These are phyloP conservation scores for Botrytis sinoallii DNA, from an alignment of 2,329 filamentous ascomycete species.

Conservation along the genomic window DNA sequence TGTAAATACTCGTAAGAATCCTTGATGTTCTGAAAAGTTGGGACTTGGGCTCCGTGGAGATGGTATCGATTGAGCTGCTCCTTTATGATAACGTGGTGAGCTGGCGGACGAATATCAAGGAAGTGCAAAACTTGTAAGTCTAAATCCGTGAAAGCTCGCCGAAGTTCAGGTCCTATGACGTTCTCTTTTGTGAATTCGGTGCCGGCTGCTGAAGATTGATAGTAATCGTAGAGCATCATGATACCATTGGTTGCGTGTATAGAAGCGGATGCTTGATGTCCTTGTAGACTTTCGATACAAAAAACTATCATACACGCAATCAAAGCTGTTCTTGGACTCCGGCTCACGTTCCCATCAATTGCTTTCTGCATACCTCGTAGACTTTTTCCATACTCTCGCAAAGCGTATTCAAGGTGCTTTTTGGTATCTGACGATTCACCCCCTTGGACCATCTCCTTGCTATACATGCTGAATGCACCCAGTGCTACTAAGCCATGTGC, in stretches of 20 bases:
- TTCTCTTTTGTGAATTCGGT: neutral
- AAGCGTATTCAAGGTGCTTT: conserved; percentile 16
- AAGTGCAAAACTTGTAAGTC: conserved; percentile 21
- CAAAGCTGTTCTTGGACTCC: conserved; percentile 14
- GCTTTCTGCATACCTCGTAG: conserved; percentile 14
- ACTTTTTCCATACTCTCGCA: conserved; percentile 17
- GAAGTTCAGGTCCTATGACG: conserved; percentile 3
- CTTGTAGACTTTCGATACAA: conserved; percentile 21
- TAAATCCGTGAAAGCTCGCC: conserved; percentile 1
- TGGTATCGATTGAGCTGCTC: neutral
- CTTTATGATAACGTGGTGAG: neutral
- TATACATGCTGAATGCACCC: conserved; percentile 22
- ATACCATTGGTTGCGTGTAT: conserved; percentile 14
- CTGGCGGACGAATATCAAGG: conserved; percentile 1
- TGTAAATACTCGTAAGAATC: conserved; percentile 19
- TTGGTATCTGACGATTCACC: neutral
- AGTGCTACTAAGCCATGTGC: conserved; percentile 27
- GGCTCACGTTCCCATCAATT: neutral
- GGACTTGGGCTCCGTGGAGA: neutral
- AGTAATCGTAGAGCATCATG: conserved; percentile 6
- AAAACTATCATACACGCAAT: conserved; percentile 20
- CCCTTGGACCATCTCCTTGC: neutral
- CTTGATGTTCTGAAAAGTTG: conserved; percentile 9
- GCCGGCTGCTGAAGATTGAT: neutral
- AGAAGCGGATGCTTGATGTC: conserved; percentile 20